Conservation (phyloP, 2,329 filamentous ascomycete species). For the Ilyonectria sp. region DNA sequence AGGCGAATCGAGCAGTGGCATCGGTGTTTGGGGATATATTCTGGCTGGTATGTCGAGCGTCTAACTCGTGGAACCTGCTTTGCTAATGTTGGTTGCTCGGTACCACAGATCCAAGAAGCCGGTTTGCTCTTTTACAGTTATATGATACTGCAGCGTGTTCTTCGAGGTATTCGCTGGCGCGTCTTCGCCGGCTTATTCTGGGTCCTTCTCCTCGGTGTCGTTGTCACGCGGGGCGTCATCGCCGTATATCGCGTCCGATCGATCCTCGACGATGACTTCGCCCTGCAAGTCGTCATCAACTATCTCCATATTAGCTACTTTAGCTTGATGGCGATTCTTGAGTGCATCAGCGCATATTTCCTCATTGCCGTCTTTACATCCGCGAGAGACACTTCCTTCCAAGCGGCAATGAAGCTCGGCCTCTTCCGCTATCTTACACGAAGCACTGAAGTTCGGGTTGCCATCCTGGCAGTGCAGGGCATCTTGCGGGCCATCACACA, state of each 20-base stretch:
- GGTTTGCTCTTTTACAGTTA: constrained; percentile 65
- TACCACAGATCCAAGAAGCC: constrained; percentile 57
- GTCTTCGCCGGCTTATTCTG: constrained; percentile 70
- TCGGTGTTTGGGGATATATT: constrained; percentile 55
- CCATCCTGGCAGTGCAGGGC: constrained; percentile 54
- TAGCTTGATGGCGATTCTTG: constrained; percentile 55
- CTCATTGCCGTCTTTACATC: constrained; percentile 54
- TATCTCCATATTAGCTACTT: constrained; percentile 59
- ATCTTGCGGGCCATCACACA: constrained; percentile 56
- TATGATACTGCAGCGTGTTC: constrained; percentile 64
- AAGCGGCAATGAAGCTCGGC: constrained; percentile 48
- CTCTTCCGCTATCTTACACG: constrained; percentile 56
- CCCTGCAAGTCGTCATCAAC: constrained; percentile 51
- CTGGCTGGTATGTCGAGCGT: constrained; percentile 53
- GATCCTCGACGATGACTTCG: constrained; percentile 44
- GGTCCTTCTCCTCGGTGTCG: constrained; percentile 67
- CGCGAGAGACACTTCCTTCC: constrained; percentile 42
- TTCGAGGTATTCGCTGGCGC: constrained; percentile 57
- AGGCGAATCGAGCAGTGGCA: constrained; percentile 47
- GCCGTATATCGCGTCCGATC: constrained; percentile 49
- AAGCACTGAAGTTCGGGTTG: constrained; percentile 57
- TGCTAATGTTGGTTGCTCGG: background rate
- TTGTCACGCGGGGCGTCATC: constrained; percentile 62
- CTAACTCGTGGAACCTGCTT: rapidly evolving
- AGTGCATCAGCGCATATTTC: constrained; percentile 57